Evolutionary conservation across 805 yeast genomes (phyloP).

Genomic region (Pichia scutulata): DNA sequence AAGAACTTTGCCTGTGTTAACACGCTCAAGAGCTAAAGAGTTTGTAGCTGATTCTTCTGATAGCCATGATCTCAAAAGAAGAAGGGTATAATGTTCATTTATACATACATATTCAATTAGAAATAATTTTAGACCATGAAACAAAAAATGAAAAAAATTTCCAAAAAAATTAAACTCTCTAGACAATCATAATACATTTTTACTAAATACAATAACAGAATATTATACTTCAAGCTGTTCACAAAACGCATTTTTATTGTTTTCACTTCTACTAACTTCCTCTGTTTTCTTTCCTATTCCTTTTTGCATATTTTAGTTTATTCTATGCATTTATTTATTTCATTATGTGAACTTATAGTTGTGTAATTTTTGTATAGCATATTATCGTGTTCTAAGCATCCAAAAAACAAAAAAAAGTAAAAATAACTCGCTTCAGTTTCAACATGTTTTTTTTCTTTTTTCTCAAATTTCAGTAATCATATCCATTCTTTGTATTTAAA

Average conservation of each 20-base stretch:
- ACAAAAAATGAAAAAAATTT: not conserved
- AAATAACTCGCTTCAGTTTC: not conserved
- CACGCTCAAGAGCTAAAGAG: constrained; percentile 13
- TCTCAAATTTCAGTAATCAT: not conserved
- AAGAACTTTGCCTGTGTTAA: constrained; percentile 11
- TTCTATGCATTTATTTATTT: not conserved
- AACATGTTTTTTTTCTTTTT: not conserved
- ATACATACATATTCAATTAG: not conserved
- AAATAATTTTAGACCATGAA: not conserved
- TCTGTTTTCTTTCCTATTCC: not conserved
- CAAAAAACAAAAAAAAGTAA: too few relatives aligned
- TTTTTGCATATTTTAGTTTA: not conserved
- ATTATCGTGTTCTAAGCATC: not conserved
- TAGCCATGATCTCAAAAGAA: not conserved
- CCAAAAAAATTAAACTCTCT: not conserved
- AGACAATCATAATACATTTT: not conserved
- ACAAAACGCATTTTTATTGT: not conserved
- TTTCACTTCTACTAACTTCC: not conserved
- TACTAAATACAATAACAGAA: not conserved
- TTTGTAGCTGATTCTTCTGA: constrained; percentile 1
- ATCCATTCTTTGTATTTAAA: too few relatives aligned
- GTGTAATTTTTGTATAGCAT: not conserved
- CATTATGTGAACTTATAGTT: not conserved
- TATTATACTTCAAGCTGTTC: not conserved
- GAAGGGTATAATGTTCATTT: not conserved